These are phyloP conservation scores for Singerocomus rubriflavus DNA, from an alignment of 1,284 basidiomycete genomes.

Conservation along the genomic window DNA sequence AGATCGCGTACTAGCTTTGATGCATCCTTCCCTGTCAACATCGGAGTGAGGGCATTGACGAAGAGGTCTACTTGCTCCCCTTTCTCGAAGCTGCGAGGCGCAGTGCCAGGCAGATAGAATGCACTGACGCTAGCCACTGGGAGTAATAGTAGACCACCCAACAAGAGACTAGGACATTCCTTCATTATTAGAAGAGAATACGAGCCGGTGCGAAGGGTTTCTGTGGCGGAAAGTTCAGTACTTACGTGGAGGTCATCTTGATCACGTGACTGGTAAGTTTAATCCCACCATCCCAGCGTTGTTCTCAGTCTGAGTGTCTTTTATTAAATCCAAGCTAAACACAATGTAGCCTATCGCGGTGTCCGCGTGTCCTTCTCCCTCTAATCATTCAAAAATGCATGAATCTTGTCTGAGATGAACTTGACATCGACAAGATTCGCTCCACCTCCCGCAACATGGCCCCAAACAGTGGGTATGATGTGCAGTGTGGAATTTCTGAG, in stretches of 20 bases:
- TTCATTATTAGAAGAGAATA: conserved; percentile 19
- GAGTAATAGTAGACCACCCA: conserved; percentile 23
- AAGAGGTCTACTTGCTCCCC: conserved; percentile 76
- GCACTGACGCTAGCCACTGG: conserved; percentile 34
- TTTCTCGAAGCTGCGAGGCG: conserved; percentile 71
- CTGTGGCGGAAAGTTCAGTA: neutral
- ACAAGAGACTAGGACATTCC: conserved; percentile 10
- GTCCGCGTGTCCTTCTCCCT: neutral
- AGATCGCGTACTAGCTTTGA: conserved; percentile 68
- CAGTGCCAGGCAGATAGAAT: conserved; percentile 74
- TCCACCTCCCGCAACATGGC: conserved; percentile 33
- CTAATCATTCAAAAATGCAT: conserved; percentile 21
- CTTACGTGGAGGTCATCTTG: conserved; percentile 11
- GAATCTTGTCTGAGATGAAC: conserved; percentile 30
- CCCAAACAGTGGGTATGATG: conserved; percentile 33
- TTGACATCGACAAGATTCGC: conserved; percentile 26
- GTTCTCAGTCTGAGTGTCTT: too few species aligned
- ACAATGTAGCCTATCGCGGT: neutral
- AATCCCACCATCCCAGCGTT: too few species aligned
- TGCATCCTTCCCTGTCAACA: conserved; percentile 66
- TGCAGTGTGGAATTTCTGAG: conserved; percentile 29
- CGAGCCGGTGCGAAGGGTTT: neutral
- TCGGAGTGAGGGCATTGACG: conserved; percentile 87
- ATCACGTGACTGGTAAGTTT: conserved; percentile 20
- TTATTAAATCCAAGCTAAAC: neutral